Base-by-base conservation (phyloP, 495 filamentous ascomycete genomes). In the Neurospora intermedia region DNA sequence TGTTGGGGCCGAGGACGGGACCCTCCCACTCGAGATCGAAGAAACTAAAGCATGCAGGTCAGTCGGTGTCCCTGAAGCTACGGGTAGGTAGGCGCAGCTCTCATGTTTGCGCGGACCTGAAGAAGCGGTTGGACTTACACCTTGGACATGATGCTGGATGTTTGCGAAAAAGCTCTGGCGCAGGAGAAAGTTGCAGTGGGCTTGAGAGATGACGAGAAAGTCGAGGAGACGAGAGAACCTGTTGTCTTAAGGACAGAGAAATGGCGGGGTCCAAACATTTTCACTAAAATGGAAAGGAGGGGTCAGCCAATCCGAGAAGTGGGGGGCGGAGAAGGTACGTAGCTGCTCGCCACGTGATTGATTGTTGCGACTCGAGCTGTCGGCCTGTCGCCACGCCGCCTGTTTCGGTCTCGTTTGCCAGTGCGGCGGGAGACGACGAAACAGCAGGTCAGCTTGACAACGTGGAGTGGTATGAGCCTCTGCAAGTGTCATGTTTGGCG, bases 1-100 rank as follows among this genome's bases (percentile, higher is more conserved):
- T 83, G 66, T 81, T 81, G 72, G 73, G 62, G 77, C 91, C 88
- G 71, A 91, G 74, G 78, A 88, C 86, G 59, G 91, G 91, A 46
- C 90, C 91, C 75, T 86, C 83, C 91, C 91, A 93, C 75, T 83
- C 79, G 73, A 91, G 76, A 18, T 83, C 78, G 73, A 83, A 80
- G 75, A 73, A 83, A 71, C 81, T 82, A 66, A 66, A 66, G 48
- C 43, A 39, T 20, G 27, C 35, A 11, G n/a, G 73, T 76, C 16
- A 77, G 71, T 42, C 69, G 16, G 71, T 45, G 70, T 39, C 69
- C 41, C 48, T 59, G 48, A 66, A 66, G 54, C 54, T 66, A 66
- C 27, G 35, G 27, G 27, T 66, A 66, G 54, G 54, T 35, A 66
- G 27, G 27, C 48, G 66, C 16, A 70, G 75, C 40, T 35, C 27